These are phyloP conservation scores for Phytopythium litorale DNA, from an alignment of 352 stramenopile genomes.

Conservation along the genomic window DNA sequence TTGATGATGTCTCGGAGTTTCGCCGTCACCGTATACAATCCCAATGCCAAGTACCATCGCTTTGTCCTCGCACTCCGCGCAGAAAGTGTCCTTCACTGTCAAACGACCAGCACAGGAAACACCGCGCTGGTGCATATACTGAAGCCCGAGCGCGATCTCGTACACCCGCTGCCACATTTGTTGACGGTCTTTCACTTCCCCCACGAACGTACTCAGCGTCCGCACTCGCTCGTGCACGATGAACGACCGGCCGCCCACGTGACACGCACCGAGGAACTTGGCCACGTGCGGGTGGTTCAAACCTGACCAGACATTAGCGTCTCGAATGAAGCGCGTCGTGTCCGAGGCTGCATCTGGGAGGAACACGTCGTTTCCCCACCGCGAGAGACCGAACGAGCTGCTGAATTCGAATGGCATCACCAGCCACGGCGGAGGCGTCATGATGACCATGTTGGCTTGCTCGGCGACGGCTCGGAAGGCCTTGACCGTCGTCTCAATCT, in stretches of 20 bases:
- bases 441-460: too few species aligned
- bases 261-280: constrained; percentile 15
- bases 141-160: not conserved
- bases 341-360: not conserved
- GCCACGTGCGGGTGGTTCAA: constrained; percentile 20
- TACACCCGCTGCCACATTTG: not conserved
- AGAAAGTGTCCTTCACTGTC: not conserved
- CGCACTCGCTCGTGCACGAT: constrained; percentile 1
- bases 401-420: not conserved
- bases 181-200: not conserved
- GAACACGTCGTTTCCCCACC: not conserved
- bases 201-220: not conserved
- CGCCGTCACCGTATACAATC: not conserved
- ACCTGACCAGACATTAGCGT: not conserved
- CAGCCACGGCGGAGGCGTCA: not conserved
- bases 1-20: too few species aligned
- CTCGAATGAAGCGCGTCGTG: not conserved
- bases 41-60: not conserved
- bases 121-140: not conserved
- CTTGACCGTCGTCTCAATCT: not conserved
- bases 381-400: not conserved
- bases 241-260: constrained; percentile 4
- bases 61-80: not conserved
- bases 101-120: not conserved
- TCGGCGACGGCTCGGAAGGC: not conserved